A percentile compares a stretch with the other conserved stretches of the same genome.
Conservation (phyloP, 805 yeast genomes). For the Saturnispora zaruensis region DNA sequence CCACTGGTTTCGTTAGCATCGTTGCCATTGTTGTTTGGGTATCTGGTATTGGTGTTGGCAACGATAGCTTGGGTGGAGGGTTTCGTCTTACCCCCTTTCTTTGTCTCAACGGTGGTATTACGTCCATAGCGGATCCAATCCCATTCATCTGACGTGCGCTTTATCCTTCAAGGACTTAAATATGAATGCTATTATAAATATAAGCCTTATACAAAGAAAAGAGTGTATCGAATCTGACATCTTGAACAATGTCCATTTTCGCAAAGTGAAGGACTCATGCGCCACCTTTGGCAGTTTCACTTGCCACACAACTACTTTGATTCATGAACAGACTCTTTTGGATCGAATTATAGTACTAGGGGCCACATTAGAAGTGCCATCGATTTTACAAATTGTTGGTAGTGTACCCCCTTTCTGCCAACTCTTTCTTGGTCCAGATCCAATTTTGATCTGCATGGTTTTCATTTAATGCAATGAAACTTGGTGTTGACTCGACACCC, state of each 20-base stretch:
- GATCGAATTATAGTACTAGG: background rate
- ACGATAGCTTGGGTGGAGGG: background rate
- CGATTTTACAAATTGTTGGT: slow-evolving; percentile 10
- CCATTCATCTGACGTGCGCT: background rate
- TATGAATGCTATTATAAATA: background rate
- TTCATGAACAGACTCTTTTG: background rate
- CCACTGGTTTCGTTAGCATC: background rate
- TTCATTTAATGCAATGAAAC: slow-evolving; percentile 47
- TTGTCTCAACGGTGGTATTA: slow-evolving; percentile 3
- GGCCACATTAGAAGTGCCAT: background rate
- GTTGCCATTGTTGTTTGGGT: background rate
- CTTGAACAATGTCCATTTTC: background rate
- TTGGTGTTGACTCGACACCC: slow-evolving; percentile 49
- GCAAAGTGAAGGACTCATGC: background rate
- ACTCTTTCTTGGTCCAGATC: slow-evolving; percentile 67
- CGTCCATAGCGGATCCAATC: background rate
- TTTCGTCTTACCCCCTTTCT: background rate
- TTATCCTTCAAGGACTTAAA: background rate
- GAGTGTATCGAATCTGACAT: background rate
- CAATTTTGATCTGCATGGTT: slow-evolving; percentile 62
- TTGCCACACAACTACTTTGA: background rate
- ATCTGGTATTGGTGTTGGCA: slow-evolving; percentile 2
- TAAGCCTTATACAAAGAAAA: background rate
- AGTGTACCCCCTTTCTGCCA: slow-evolving; percentile 43
- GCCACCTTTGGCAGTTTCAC: background rate